phyloP scores from a whole-genome alignment of 2,329 filamentous ascomycete genomes.

The Parafenestella ontariensis region DNA sequence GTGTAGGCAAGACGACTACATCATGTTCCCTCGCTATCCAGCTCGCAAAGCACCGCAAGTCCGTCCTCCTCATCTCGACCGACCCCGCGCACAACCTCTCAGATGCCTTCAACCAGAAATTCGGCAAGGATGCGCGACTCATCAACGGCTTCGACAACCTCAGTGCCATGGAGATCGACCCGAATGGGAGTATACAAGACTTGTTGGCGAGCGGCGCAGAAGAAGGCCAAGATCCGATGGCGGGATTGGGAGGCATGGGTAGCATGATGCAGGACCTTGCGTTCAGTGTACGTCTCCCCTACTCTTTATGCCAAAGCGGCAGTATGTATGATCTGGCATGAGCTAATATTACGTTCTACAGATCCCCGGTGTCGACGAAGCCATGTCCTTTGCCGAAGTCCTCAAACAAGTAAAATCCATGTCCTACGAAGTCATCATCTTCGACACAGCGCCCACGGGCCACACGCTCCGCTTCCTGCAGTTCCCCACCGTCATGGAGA shows the following conservation, averaged over 20 bases:
- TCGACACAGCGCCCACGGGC: conserved; percentile 97
- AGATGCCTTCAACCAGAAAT: conserved; percentile 98
- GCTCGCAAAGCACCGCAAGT: conserved; percentile 92
- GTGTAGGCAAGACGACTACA: conserved; percentile 99
- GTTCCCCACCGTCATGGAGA: conserved; percentile 97
- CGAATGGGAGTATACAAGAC: conserved; percentile 97
- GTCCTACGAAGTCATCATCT: conserved; percentile 98
- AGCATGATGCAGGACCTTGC: conserved; percentile 99
- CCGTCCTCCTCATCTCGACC: conserved; percentile 95
- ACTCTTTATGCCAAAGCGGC: neutral
- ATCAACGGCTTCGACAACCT: conserved; percentile 92
- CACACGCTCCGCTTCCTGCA: conserved; percentile 98
- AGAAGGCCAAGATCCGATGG: conserved; percentile 72
- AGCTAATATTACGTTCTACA: conserved; percentile 46
- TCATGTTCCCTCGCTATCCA: conserved; percentile 98
- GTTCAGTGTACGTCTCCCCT: conserved; percentile 74
- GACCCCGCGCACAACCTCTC: conserved; percentile 98
- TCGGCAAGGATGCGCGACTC: conserved; percentile 95
- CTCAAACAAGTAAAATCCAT: conserved; percentile 99
- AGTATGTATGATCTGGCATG: neutral
- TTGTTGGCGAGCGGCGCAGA: conserved; percentile 81
- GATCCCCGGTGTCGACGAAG: conserved; percentile 98
- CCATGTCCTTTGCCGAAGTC: conserved; percentile 99
- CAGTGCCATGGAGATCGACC: conserved; percentile 99
- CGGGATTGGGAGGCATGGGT: conserved; percentile 73